Percentiles rank a stretch among this genome's conserved stretches.
These are phyloP conservation scores for Fusarium domesticum DNA, from an alignment of 2,329 filamentous ascomycete species.

Conservation along the genomic window DNA sequence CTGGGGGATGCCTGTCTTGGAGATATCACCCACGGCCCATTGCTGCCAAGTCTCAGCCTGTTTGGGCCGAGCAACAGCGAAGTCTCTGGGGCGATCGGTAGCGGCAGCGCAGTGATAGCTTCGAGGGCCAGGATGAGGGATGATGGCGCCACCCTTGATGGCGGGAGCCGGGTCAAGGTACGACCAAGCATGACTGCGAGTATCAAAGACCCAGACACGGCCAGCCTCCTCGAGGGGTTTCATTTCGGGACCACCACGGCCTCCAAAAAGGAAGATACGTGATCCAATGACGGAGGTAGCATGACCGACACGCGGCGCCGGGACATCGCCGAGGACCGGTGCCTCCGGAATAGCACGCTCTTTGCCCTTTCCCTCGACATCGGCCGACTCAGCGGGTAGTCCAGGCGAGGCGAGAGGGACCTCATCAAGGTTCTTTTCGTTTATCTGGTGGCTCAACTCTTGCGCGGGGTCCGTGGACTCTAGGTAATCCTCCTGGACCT, in stretches of 20 bases:
- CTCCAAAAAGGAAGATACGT: slow-evolving; percentile 78
- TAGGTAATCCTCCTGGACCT: slow-evolving; percentile 8
- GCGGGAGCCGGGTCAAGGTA: slow-evolving; percentile 55
- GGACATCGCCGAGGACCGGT: slow-evolving; percentile 46
- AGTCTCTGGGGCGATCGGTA: slow-evolving; percentile 55
- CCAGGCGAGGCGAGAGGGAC: slow-evolving; percentile 37
- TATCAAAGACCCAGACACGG: slow-evolving; percentile 73
- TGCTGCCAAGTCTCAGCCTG: slow-evolving; percentile 50
- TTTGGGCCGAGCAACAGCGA: slow-evolving; percentile 35
- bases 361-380: slow-evolving; percentile 42
- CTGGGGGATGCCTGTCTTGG: slow-evolving; percentile 56
- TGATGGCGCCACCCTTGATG: slow-evolving; percentile 40
- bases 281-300: slow-evolving; percentile 65
- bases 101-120: slow-evolving; percentile 67
- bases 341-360: slow-evolving; percentile 28
- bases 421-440: slow-evolving; percentile 40
- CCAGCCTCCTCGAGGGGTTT: slow-evolving; percentile 71
- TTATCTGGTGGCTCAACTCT: slow-evolving; percentile 15
- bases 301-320: slow-evolving; percentile 68
- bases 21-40: slow-evolving; percentile 54
- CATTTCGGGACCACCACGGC: slow-evolving; percentile 67
- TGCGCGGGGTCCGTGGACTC: slow-evolving; percentile 26
- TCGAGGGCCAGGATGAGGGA: slow-evolving; percentile 57
- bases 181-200: slow-evolving; percentile 61
- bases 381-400: slow-evolving; percentile 15